Evolutionary conservation across 2,329 filamentous ascomycete species (phyloP), one percentile per base, ranked within the genome.

Genomic region (Fusarium setosum): DNA sequence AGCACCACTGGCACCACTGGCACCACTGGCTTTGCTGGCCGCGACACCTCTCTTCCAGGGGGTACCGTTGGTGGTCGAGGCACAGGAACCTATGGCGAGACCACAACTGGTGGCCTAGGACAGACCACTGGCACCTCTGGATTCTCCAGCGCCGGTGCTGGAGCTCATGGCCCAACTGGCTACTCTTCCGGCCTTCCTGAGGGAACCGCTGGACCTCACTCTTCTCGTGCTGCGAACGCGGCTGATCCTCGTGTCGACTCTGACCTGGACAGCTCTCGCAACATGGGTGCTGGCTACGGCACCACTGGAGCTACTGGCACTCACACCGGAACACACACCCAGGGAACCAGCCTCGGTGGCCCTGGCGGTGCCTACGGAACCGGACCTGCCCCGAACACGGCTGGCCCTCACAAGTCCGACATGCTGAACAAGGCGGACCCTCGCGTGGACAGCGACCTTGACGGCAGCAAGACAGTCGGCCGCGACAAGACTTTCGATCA

Each of bases 171-270:
- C 26, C 63, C 53, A 32, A 50, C 60, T 40, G 48, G 40, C 45
- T 34, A 61, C 35, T 42, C 53, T 12, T 55, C 60, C 5, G 66
- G 66, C 38, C 38, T 70, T 6, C 61, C 69, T 7, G 69, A 72
- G 51, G 67, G 69, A 1, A 68, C 65, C 6, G 63, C 60, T 15
- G 84, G 85, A 1, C 82, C 82, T 44, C 84, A 87, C 73, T 62
- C 63, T 59, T 80, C 77, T 18, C 77, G 82, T 45, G 4, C 78
- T 2, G 75, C 76, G 6, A 88, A 88, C 76, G 84, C 84, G 62
- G 62, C 75, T 2, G 86, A 88, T 58, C 85, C 85, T 18, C 76
- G 83, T 26, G 77, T 87, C 37, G 85, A 88, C 70, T 84, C 82
- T 6, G 84, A 88, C 71, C 77, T 81, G n/a, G 82, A 83, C 59